Evolutionary conservation across 306 rosid species (phyloP).

Genomic region (Cicer chorassanicum): DNA sequence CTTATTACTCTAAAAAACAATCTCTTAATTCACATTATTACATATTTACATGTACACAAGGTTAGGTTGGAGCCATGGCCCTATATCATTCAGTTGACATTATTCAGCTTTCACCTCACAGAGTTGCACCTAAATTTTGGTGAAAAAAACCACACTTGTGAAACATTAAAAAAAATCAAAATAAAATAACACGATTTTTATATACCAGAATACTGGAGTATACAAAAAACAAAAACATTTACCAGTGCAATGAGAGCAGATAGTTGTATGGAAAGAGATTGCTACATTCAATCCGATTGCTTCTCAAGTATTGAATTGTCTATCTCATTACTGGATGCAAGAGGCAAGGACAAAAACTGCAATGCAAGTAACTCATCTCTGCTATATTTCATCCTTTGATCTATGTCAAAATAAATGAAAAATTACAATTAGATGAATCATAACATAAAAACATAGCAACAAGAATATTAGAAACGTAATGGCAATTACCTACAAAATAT

Average conservation of each 20-base stretch:
- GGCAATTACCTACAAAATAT: conserved; percentile 64
- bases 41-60: background rate
- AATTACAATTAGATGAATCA: conserved; percentile 39
- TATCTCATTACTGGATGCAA: conserved; percentile 41
- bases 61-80: background rate
- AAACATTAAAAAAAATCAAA: conserved; percentile 13
- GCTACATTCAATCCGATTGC: conserved; percentile 23
- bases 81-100: background rate
- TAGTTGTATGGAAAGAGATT: conserved; percentile 18
- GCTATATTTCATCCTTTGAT: conserved; percentile 86
- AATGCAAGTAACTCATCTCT: conserved; percentile 78
- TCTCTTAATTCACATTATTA: background rate
- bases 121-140: conserved; percentile 18
- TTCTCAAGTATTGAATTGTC: conserved; percentile 21
- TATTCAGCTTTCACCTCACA: conserved; percentile 21
- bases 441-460: background rate
- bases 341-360: conserved; percentile 50
- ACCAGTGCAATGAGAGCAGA: conserved; percentile 1
- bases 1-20: background rate
- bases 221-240: background rate
- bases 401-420: conserved; percentile 53
- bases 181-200: background rate
- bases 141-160: background rate
- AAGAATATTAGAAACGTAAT: conserved; percentile 22
- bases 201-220: conserved; percentile 16